phyloP scores from a whole-genome alignment of 371 early-diverging fungal genomes.

The Mucor lusitanicus region DNA sequence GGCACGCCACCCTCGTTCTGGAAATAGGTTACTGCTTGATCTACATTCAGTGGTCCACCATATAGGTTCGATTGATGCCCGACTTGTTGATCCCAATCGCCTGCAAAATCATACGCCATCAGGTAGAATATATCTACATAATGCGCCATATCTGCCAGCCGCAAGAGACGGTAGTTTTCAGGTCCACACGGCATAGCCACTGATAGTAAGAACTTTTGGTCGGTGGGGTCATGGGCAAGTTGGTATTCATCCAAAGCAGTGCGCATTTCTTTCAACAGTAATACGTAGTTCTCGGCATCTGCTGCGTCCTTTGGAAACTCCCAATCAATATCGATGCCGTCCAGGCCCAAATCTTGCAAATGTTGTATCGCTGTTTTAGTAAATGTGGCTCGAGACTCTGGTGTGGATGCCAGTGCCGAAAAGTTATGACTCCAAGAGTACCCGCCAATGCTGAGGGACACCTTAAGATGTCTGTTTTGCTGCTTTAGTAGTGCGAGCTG shows the following conservation, averaged over 20 bases:
- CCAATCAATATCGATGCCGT: slow-evolving; percentile 81
- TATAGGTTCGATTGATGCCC: slow-evolving; percentile 88
- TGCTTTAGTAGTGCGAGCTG: slow-evolving; percentile 77
- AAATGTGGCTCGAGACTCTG: slow-evolving; percentile 55
- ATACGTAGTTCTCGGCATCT: slow-evolving; percentile 80
- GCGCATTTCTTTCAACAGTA: slow-evolving; percentile 74
- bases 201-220: slow-evolving; percentile 60
- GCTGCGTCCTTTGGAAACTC: slow-evolving; percentile 77
- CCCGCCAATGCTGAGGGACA: slow-evolving; percentile 84
- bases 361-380: slow-evolving; percentile 55
- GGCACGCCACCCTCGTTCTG: slow-evolving; percentile 19
- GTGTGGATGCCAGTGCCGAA: slow-evolving; percentile 62
- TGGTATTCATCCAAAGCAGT: slow-evolving; percentile 58
- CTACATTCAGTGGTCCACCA: slow-evolving; percentile 59
- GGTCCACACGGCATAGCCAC: slow-evolving; percentile 73
- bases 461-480: slow-evolving; percentile 63
- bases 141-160: slow-evolving; percentile 62
- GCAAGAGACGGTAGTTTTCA: slow-evolving; percentile 57
- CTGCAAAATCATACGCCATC: slow-evolving; percentile 82
- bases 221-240: slow-evolving; percentile 7
- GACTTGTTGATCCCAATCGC: slow-evolving; percentile 72
- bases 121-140: slow-evolving; percentile 75
- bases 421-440: slow-evolving; percentile 87
- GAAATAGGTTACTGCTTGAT: slow-evolving; percentile 54
- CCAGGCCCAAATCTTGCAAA: slow-evolving; percentile 56